A percentile compares a stretch with the other conserved stretches of the same genome.
Evolutionary conservation across 371 early-diverging fungal genomes (phyloP).

Genomic region (Actinomucor elegans): DNA sequence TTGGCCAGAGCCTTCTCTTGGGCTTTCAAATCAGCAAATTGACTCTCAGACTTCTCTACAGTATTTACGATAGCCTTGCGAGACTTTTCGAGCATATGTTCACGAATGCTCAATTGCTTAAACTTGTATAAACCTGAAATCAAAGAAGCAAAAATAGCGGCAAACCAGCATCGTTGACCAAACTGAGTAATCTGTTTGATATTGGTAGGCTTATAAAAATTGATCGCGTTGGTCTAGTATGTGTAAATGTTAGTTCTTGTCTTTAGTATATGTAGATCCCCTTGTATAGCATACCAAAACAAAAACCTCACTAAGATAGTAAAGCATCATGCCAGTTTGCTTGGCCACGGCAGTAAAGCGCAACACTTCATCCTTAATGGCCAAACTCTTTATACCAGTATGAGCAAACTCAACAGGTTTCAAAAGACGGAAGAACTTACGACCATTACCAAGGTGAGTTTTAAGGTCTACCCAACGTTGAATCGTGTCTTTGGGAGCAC

Average conservation of each 20-base stretch:
- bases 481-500: constrained; percentile 52
- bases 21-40: constrained; percentile 22
- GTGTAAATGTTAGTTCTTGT: not conserved
- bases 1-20: constrained; percentile 35
- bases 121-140: constrained; percentile 64
- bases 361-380: constrained; percentile 54
- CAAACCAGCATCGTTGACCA: constrained; percentile 66
- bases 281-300: constrained; percentile 50
- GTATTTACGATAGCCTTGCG: constrained; percentile 28
- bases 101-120: constrained; percentile 45
- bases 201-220: constrained; percentile 45
- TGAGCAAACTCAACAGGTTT: constrained; percentile 67
- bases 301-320: constrained; percentile 59
- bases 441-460: constrained; percentile 57
- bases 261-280: not conserved
- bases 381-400: constrained; percentile 50
- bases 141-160: constrained; percentile 63
- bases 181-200: constrained; percentile 51
- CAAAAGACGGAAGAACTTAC: constrained; percentile 58
- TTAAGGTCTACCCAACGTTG: constrained; percentile 59
- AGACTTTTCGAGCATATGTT: constrained; percentile 35
- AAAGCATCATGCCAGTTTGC: constrained; percentile 56
- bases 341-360: constrained; percentile 48
- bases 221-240: constrained; percentile 32
- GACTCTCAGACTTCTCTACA: constrained; percentile 17